These are phyloP conservation scores for Saitozyma podzolica DNA, from an alignment of 768 basidiomycete genomes.

Conservation along the genomic window DNA sequence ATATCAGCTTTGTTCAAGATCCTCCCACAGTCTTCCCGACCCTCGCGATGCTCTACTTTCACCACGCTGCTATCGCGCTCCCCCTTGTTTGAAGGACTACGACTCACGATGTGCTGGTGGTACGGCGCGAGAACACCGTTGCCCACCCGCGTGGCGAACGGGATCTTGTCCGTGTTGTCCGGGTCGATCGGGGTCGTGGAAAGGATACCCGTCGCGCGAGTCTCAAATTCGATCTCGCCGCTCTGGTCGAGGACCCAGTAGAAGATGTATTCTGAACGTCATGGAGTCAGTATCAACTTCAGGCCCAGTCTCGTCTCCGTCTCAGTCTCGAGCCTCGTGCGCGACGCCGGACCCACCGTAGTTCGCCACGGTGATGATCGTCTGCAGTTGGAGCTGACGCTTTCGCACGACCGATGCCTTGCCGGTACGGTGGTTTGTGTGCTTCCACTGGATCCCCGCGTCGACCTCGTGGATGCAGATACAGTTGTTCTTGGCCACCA, in stretches of 20 bases:
- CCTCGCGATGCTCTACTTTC: no score
- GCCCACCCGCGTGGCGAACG: slow-evolving; percentile 17
- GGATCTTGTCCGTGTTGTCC: slow-evolving; percentile 11
- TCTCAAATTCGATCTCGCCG: slow-evolving; percentile 25
- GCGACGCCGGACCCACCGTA: slow-evolving; percentile 3
- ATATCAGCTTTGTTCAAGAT: background rate
- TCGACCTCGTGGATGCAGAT: slow-evolving; percentile 43
- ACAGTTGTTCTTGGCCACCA: slow-evolving; percentile 15
- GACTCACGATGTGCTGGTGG: slow-evolving; percentile 16
- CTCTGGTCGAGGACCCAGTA: slow-evolving; percentile 23
- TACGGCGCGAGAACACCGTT: slow-evolving; percentile 18
- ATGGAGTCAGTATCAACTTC: no score
- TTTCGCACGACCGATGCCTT: slow-evolving; percentile 17
- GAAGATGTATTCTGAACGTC: slow-evolving; percentile 4
- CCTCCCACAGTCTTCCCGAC: no score
- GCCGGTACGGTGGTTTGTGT: slow-evolving; percentile 38
- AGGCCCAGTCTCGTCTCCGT: no score
- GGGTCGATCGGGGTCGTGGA: slow-evolving; percentile 24
- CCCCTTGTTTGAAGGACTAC: no score
- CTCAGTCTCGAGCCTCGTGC: no score
- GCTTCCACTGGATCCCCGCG: slow-evolving; percentile 36
- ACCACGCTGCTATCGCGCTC: no score
- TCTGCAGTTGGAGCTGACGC: slow-evolving; percentile 30
- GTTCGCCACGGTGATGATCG: slow-evolving; percentile 34
- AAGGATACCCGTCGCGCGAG: slow-evolving; percentile 31